Conservation (phyloP, 441 rosid species). For the Adansonia madagascariensis region DNA sequence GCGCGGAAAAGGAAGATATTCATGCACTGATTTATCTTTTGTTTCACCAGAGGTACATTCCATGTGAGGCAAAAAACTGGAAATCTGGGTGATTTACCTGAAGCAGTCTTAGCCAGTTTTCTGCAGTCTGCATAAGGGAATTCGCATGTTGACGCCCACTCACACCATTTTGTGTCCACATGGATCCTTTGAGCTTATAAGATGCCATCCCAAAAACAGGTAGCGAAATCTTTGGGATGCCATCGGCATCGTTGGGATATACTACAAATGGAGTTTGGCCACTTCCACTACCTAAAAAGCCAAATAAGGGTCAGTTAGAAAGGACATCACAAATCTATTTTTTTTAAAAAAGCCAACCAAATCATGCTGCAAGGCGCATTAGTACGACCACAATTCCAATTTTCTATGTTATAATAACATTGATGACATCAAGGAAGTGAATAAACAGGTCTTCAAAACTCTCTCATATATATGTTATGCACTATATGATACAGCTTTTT, state of each 20-base stretch:
- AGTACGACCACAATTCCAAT: not conserved
- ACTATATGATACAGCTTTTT: not conserved
- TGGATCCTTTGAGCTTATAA: slow-evolving; percentile 44
- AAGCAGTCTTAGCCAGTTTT: slow-evolving; percentile 36
- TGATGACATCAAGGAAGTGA: not conserved
- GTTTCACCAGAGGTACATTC: slow-evolving; percentile 39
- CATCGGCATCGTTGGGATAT: slow-evolving; percentile 30
- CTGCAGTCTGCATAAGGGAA: slow-evolving; percentile 41
- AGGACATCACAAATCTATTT: not conserved
- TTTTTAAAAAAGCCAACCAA: not conserved
- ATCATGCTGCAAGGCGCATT: not conserved
- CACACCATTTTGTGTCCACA: slow-evolving; percentile 43
- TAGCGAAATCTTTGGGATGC: slow-evolving; percentile 38
- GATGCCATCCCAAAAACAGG: slow-evolving; percentile 48
- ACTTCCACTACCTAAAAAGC: slow-evolving; percentile 36
- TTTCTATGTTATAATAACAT: not conserved
- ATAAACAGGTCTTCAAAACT: not conserved
- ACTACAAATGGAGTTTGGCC: slow-evolving; percentile 37
- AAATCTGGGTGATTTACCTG: slow-evolving; percentile 52
- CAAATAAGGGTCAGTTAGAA: slow-evolving; percentile 11
- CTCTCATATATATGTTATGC: not conserved
- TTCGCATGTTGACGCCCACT: slow-evolving; percentile 32
- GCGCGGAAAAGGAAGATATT: slow-evolving; percentile 1
- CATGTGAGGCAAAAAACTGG: slow-evolving; percentile 50
- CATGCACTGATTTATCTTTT: slow-evolving; percentile 11